Base-by-base conservation (phyloP, 225 moss, liverwort and hornwort genomes). In the Lunularia cruciata region DNA sequence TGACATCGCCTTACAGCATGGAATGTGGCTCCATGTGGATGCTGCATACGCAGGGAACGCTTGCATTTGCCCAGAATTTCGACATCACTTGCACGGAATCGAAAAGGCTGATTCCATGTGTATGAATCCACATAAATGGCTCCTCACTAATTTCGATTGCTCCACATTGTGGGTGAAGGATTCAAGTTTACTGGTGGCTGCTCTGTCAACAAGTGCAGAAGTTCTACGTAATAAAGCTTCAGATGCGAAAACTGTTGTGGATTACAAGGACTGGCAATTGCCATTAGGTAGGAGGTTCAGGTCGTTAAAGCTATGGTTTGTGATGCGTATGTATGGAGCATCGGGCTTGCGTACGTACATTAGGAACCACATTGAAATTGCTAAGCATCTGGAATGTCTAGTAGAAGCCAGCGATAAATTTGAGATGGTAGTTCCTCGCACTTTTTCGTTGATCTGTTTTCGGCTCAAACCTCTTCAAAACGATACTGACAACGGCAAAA, bases 121-220 rank as follows among this genome's bases (percentile, higher is more conserved):
- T 57, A 89, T 89, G 86, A 95, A 95, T 63, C 84, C 89, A 10
- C 94, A 95, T 70, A 91, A 88, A 66, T 91, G 89, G 91, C 83
- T 95, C 26, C 86, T 95, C 30, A 87, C 89, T 37, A 95, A 88
- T 49, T 95, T 91, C 46, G 91, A 95, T 82, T 95, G 94, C 76
- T 91, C 86, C 19, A 78, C 89, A 23, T 77, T 95, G 3, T 94
- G 89, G 91, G 82, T 94, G 66, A 82, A 91, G 89, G 73, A 94
- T 53, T 61, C 84, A 20, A 56, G 38, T 23, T 58, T 81, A 56
- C 57, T 91, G 26, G 74, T 80, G 3, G 75, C 72, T 46, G 89
- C 91, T 22, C 82, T 91, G 19, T 91, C 91, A 20, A 83, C 82
- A 55, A 87, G 65, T 56, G 86, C 89, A 7, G 91, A 68, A 39